Conservation (phyloP, 495 filamentous ascomycete species). For the Penicillium malachiteum region DNA sequence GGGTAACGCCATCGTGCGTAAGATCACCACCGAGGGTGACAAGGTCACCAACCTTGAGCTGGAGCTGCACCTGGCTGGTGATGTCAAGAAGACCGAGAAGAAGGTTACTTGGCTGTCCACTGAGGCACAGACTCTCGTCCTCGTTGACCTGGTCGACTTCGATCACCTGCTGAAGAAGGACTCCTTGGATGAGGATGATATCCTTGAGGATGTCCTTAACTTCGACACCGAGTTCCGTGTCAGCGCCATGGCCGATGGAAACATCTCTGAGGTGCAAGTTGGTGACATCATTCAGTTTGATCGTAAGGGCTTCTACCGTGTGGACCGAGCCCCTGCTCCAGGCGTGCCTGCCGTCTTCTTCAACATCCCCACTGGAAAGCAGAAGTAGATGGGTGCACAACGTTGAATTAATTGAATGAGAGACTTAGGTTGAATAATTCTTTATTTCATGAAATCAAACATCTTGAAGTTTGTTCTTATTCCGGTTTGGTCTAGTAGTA, state of each 20-base stretch:
- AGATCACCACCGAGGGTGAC: slow-evolving; percentile 59
- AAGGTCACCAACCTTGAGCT: slow-evolving; percentile 67
- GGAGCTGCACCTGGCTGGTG: slow-evolving; percentile 81
- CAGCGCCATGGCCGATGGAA: slow-evolving; percentile 75
- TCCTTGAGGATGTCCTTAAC: slow-evolving; percentile 77
- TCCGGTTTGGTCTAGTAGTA: too few relatives aligned
- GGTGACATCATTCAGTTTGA: slow-evolving; percentile 94
- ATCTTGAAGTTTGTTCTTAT: too few relatives aligned
- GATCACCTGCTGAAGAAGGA: slow-evolving; percentile 93
- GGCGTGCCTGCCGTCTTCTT: slow-evolving; percentile 72
- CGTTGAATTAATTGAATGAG: too few relatives aligned
- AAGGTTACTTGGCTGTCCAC: slow-evolving; percentile 86
- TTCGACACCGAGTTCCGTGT: slow-evolving; percentile 72
- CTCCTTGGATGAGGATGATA: slow-evolving; percentile 77
- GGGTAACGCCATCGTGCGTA: slow-evolving; percentile 87
- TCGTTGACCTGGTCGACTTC: slow-evolving; percentile 85
- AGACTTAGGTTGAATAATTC: too few relatives aligned
- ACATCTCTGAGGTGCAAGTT: slow-evolving; percentile 69
- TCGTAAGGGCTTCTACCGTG: slow-evolving; percentile 84
- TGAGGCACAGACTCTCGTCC: slow-evolving; percentile 70
- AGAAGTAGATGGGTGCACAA: background rate
- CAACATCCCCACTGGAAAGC: slow-evolving; percentile 73
- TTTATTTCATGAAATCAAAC: too few relatives aligned
- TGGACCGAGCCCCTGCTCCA: slow-evolving; percentile 61
- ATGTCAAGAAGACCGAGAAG: slow-evolving; percentile 92